These are phyloP conservation scores for Cucurbita moschata DNA, from an alignment of 306 rosid species.

Conservation along the genomic window DNA sequence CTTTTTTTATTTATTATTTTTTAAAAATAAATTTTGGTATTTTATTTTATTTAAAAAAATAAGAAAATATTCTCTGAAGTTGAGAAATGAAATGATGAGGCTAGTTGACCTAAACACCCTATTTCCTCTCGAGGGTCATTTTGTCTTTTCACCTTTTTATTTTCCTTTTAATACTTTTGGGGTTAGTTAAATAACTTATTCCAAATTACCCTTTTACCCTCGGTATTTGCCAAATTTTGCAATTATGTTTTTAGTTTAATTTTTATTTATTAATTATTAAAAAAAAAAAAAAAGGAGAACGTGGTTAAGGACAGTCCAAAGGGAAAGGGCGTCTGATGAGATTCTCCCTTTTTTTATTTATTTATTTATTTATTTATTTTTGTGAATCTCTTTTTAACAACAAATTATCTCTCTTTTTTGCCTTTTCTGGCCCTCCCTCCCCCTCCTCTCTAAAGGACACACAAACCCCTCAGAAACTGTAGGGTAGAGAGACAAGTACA, in stretches of 20 bases:
- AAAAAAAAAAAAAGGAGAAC: background rate
- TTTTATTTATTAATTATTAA: too few relatives aligned
- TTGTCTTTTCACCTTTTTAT: background rate
- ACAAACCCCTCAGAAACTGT: background rate
- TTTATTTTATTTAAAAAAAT: background rate
- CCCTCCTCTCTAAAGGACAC: background rate
- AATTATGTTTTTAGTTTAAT: too few relatives aligned
- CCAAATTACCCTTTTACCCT: too few relatives aligned
- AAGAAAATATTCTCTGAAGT: background rate
- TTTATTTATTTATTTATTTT: background rate
- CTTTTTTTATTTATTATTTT: background rate
- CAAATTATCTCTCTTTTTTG: background rate
- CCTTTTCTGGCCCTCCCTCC: background rate
- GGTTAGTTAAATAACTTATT: background rate
- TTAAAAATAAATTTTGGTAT: background rate
- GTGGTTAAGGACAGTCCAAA: conserved; percentile 1
- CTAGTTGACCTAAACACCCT: background rate
- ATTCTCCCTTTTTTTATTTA: background rate
- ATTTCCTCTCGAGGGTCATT: background rate
- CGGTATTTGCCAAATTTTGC: too few relatives aligned
- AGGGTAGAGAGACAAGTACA: background rate
- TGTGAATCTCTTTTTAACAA: background rate
- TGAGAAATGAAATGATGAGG: background rate
- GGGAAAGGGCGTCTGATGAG: background rate
- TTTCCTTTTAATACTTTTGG: background rate